Percentiles rank a stretch among this genome's conserved stretches.
Evolutionary conservation across 805 yeast genomes (phyloP).

Genomic region (Pichia scutulata): DNA sequence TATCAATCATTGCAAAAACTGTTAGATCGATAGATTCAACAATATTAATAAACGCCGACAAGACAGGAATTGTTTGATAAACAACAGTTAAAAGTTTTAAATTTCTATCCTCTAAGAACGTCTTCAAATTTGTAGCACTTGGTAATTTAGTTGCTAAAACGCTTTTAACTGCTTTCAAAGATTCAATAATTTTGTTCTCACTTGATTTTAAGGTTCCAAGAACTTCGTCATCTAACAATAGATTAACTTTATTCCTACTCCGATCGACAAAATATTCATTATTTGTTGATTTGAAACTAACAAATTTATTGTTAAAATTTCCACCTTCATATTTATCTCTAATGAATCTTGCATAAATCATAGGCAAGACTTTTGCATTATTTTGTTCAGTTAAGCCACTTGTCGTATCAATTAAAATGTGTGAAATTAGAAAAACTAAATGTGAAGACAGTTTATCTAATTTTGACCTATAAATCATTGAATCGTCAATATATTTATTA

Average conservation of each 20-base stretch:
- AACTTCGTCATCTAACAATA: conserved; percentile 44
- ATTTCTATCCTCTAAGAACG: conserved; percentile 35
- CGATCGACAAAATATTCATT: conserved; percentile 28
- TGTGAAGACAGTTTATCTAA: conserved; percentile 1
- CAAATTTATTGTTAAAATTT: conserved; percentile 69
- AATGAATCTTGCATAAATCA: conserved; percentile 62
- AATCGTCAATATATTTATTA: conserved; percentile 1
- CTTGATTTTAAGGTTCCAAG: conserved; percentile 30
- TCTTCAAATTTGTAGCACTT: conserved; percentile 13
- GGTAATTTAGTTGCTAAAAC: conserved; percentile 34
- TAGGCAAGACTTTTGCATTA: conserved; percentile 39
- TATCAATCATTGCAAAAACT: conserved; percentile 33
- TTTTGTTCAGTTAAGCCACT: conserved; percentile 1
- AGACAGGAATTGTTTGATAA: conserved; percentile 44
- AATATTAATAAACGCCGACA: conserved; percentile 42
- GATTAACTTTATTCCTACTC: conserved; percentile 24
- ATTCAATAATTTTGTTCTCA: conserved; percentile 31
- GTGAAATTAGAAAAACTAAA: background rate
- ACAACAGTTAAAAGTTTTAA: conserved; percentile 44
- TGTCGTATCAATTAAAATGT: background rate
- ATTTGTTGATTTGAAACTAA: conserved; percentile 17
- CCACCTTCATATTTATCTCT: conserved; percentile 66
- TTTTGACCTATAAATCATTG: background rate
- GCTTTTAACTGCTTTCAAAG: conserved; percentile 36
- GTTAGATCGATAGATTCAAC: conserved; percentile 58